These are phyloP conservation scores for Knufia petricola DNA, from an alignment of 2,329 filamentous ascomycete genomes.

Conservation along the genomic window DNA sequence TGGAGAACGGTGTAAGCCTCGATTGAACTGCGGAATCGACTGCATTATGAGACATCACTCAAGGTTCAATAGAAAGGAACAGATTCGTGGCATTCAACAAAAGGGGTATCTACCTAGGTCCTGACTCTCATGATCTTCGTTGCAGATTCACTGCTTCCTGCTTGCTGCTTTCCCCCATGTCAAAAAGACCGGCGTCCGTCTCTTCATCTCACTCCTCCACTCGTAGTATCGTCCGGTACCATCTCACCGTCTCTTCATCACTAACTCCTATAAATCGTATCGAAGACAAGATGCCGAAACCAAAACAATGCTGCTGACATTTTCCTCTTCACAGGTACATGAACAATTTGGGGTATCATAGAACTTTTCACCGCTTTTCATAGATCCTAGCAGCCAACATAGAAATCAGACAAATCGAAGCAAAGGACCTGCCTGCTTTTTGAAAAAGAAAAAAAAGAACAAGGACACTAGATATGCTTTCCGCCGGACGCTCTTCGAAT, in stretches of 20 bases:
- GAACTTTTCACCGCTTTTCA: conserved; percentile 6
- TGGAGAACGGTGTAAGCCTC: too few species aligned
- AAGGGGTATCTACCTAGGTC: too few species aligned
- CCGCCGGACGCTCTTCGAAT: neutral
- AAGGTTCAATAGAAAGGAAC: too few species aligned
- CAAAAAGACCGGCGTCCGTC: neutral
- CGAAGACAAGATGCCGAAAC: neutral
- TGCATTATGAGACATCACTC: too few species aligned
- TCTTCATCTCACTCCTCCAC: neutral
- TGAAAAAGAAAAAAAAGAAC: too few species aligned
- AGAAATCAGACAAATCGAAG: neutral
- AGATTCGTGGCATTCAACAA: too few species aligned
- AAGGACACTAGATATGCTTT: too few species aligned
- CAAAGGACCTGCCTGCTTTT: conserved; percentile 7
- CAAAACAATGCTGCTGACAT: conserved; percentile 3
- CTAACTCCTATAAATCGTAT: neutral
- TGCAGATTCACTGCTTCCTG: too few species aligned
- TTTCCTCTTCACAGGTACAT: conserved; percentile 3
- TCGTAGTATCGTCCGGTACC: neutral
- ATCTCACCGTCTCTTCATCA: neutral
- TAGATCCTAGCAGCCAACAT: neutral
- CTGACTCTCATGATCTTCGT: too few species aligned
- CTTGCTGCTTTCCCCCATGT: too few species aligned
- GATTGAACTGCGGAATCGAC: too few species aligned
- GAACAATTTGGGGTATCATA: conserved; percentile 3